Base-by-base conservation (phyloP, 495 filamentous ascomycete species). In the Tuber melanosporum region DNA sequence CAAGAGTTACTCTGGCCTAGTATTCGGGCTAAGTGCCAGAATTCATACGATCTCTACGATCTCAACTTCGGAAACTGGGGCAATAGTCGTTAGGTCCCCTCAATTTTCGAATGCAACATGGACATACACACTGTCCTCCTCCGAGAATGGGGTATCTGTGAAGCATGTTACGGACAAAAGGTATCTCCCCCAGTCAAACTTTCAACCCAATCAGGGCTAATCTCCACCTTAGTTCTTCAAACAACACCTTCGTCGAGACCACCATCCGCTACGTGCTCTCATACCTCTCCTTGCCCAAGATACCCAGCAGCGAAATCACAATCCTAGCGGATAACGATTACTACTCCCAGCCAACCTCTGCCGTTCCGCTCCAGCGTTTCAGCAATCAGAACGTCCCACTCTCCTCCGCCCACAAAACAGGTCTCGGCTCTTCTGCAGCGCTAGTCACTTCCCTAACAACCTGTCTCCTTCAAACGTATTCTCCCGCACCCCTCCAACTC, bases 281-380 rank as follows among this genome's bases (percentile, higher is more conserved):
- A 75, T 98, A 98, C 86, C 87, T 92, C 80, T 84, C 87, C 74
- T 87, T 89, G 76, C 88, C 89, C 76, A 86, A 88, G 71, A 84
- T 87, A 71, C 84, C 85, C 74, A 85, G 86, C 62, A 90, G 96
- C 76, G 87, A 87, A 36, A 89, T 98, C 81, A 95, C 93, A 72
- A 95, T 99, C 84, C 87, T 98, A 36, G 95, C 96, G 43, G 94
- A 97, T 85, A 93, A 92, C 81, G 93, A 97, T 86, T 99, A 99
- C 87, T 98, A 99, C 86, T 98, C 95, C 3, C 91, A 93, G 57
- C 86, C 90, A 42, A 81, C 86, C 52, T 80, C 85, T 73, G 83
- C 86, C 71, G 85, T 73, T 32, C 77, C 73, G n/a, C 49, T 70
- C 49, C 84, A 73, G 70, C 90, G 88, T 75, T 99, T 99, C 86